Evolutionary conservation across 2,329 filamentous ascomycete species (phyloP), one percentile per base, ranked within the genome.

Genomic region (Aspergillus ruber): DNA sequence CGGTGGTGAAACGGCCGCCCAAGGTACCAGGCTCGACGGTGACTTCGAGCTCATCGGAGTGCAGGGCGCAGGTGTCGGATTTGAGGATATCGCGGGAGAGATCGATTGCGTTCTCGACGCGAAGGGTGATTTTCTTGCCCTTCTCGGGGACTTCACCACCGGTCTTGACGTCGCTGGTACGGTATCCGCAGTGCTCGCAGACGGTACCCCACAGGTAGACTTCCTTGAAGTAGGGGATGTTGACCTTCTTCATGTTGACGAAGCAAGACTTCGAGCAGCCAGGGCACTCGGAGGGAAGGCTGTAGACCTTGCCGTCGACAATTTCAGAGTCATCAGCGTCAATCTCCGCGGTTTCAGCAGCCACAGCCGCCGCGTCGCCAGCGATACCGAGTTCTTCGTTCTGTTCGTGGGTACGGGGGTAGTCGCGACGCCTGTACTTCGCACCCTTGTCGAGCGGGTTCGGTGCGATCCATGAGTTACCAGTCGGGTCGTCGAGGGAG

Each of bases 201-300:
- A 89, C 84, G 2, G 91, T 97, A 58, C 85, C 90, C 88, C 95
- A 97, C 59, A 98, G 78, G 36, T 96, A 84, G 3, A 98, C 93
- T 64, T 97, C 88, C 73, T 96, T 95, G 75, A 98, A 98, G 72
- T 95, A 86, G 1, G 93, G 93, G 53, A 98, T 96, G 61, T 95
- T 89, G 48, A 97, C 89, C 85, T 95, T 95, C 76, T 96, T 95
- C 89, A 96, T 96, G 70, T 95, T 90, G 8, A 94, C 95, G 3
- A 83, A 83, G 71, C 90, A 96, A 4, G 82, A 74, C 69, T 87
- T 87, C 62, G 84, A 84, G 75, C 93, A 98, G 52, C 88, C 91
- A 0, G 93, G 93, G 68, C 93, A 98, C 49, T 83, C 87, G 6
- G 90, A 85, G 2, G 91, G 91, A 72, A 98, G 93, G 50, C 83